Percentiles rank a stretch among this genome's conserved stretches.
Conservation (phyloP, 768 basidiomycete genomes). For the Harrya chromipes region DNA sequence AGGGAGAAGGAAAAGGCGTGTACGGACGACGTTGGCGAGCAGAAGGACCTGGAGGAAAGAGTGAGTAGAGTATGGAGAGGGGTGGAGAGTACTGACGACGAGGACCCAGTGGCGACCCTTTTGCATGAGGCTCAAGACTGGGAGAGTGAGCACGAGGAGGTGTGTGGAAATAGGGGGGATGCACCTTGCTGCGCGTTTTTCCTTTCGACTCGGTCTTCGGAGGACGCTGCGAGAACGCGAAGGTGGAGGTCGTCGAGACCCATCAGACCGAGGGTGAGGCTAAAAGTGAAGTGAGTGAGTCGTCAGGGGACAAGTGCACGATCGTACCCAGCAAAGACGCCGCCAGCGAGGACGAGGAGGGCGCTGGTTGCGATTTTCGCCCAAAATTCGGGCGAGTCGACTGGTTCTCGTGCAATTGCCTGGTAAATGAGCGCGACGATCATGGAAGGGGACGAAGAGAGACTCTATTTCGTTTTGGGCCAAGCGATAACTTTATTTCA, state of each 20-base stretch:
- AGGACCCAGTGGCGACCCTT: constrained; percentile 90
- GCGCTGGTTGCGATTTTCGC: constrained; percentile 66
- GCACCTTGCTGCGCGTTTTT: constrained; percentile 68
- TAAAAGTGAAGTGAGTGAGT: constrained; percentile 25
- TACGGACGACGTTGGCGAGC: constrained; percentile 79
- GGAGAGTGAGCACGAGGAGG: constrained; percentile 3
- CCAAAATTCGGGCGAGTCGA: constrained; percentile 68
- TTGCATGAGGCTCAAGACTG: constrained; percentile 54
- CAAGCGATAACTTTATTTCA: too few relatives aligned
- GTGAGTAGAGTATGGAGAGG: constrained; percentile 2
- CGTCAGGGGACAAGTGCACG: background rate
- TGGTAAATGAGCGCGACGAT: constrained; percentile 25
- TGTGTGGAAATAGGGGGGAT: background rate
- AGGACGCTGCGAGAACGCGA: constrained; percentile 78
- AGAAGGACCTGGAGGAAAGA: constrained; percentile 63
- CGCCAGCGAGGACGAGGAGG: constrained; percentile 76
- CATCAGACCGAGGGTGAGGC: constrained; percentile 90
- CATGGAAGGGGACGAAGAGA: too few relatives aligned
- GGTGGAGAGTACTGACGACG: constrained; percentile 50
- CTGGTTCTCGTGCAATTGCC: constrained; percentile 17
- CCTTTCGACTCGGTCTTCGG: constrained; percentile 67
- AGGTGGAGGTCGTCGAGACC: constrained; percentile 90
- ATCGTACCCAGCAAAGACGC: constrained; percentile 87
- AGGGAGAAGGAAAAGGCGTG: background rate
- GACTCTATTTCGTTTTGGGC: too few relatives aligned